Conservation (phyloP, 345 rosid species). For the Gossypium mustelinum region DNA sequence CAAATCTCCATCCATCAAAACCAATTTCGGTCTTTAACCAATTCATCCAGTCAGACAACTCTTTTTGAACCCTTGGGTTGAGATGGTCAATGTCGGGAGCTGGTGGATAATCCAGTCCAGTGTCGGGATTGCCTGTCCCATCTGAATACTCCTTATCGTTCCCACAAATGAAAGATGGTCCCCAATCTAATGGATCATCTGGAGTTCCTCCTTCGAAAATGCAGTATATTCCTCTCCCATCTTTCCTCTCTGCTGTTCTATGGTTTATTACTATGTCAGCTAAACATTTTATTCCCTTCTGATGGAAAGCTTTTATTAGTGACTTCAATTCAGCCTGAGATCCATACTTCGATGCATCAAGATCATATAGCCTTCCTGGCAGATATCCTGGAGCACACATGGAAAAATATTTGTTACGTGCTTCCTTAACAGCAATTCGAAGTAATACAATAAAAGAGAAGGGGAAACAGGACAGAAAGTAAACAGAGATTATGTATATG, state of each 20-base stretch:
- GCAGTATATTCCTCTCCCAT: constrained; percentile 54
- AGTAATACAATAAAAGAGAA: neutral
- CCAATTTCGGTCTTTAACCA: constrained; percentile 79
- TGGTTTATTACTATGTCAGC: constrained; percentile 91
- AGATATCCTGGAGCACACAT: constrained; percentile 50
- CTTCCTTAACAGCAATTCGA: neutral
- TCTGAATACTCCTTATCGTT: constrained; percentile 44
- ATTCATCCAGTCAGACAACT: constrained; percentile 84
- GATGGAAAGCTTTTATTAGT: constrained; percentile 41
- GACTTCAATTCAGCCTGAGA: constrained; percentile 50
- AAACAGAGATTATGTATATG: neutral
- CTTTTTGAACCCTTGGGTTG: constrained; percentile 56
- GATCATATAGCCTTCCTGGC: constrained; percentile 88
- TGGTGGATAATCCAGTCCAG: constrained; percentile 39
- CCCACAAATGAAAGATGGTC: constrained; percentile 62
- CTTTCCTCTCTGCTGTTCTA: constrained; percentile 72
- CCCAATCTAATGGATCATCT: constrained; percentile 83
- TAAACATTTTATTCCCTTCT: constrained; percentile 53
- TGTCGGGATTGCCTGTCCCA: constrained; percentile 69
- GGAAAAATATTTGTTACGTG: neutral
- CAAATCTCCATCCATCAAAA: constrained; percentile 75
- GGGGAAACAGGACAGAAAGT: neutral
- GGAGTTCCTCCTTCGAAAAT: constrained; percentile 83
- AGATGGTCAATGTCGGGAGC: constrained; percentile 92
- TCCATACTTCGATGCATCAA: constrained; percentile 68